A percentile compares a stretch with the other conserved stretches of the same genome.
Evolutionary conservation across 805 yeast genomes (phyloP).

Genomic region (Wickerhamomyces kurtzmanii): DNA sequence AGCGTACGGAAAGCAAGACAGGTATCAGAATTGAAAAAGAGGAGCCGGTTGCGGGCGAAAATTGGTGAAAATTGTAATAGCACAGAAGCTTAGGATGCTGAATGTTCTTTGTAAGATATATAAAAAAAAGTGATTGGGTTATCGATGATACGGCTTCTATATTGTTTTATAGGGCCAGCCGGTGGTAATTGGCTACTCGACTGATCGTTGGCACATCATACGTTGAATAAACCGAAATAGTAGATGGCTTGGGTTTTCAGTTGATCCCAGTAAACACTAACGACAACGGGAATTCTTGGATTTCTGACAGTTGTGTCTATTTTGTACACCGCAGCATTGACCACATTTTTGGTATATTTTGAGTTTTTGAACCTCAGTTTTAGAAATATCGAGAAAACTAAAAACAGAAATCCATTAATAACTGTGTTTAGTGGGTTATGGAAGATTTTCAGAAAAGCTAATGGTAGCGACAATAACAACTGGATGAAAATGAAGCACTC

Average conservation of each 20-base stretch:
- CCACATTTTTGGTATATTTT: constrained; percentile 38
- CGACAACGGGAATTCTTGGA: constrained; percentile 25
- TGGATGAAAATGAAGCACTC: constrained; percentile 33
- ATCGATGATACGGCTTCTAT: too few relatives aligned
- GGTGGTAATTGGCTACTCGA: too few relatives aligned
- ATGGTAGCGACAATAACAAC: constrained; percentile 29
- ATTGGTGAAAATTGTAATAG: too few relatives aligned
- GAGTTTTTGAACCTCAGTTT: constrained; percentile 53
- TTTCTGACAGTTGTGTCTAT: constrained; percentile 25
- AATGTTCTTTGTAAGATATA: too few relatives aligned
- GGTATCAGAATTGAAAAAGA: too few relatives aligned
- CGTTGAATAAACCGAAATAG: constrained; percentile 4
- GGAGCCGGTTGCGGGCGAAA: too few relatives aligned
- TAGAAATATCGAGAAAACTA: constrained; percentile 41
- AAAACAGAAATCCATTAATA: constrained; percentile 26
- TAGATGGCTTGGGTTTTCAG: constrained; percentile 7
- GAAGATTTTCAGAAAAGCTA: constrained; percentile 25
- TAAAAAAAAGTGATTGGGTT: too few relatives aligned
- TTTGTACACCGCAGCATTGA: constrained; percentile 34
- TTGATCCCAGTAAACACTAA: constrained; percentile 7
- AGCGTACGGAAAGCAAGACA: too few relatives aligned
- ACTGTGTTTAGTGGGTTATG: constrained; percentile 17
- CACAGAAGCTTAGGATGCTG: too few relatives aligned
- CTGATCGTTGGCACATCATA: too few relatives aligned
- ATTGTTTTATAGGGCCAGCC: too few relatives aligned